phyloP scores from a whole-genome alignment of 2,329 filamentous ascomycete genomes.

The Raffaelea deltoideospora region DNA sequence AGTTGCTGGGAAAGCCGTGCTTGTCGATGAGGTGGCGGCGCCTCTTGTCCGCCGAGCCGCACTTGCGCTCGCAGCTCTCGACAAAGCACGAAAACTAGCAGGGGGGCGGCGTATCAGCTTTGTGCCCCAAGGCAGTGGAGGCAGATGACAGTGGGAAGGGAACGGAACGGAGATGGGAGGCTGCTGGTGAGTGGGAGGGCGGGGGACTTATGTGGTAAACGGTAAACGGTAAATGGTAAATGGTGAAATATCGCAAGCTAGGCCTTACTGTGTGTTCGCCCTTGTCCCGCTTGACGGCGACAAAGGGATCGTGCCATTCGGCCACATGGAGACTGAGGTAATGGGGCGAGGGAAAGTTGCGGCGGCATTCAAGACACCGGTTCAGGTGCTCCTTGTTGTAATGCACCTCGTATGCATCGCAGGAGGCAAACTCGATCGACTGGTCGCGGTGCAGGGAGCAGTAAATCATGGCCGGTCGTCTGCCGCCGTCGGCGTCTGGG shows the following conservation, averaged over 20 bases:
- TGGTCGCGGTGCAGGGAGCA: constrained; percentile 64
- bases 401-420: constrained; percentile 74
- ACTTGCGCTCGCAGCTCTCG: constrained; percentile 73
- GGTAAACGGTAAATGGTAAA: background rate
- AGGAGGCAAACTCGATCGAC: constrained; percentile 56
- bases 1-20: constrained; percentile 78
- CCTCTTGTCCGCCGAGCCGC: constrained; percentile 69
- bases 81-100: constrained; percentile 90
- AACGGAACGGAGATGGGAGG: background rate
- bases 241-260: background rate
- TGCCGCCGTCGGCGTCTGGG: constrained; percentile 15
- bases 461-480: constrained; percentile 45
- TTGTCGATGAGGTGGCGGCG: constrained; percentile 86
- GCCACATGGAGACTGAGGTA: constrained; percentile 74
- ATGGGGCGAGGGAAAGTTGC: constrained; percentile 76
- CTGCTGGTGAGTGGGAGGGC: too few relatives aligned
- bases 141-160: background rate
- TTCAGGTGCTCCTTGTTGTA: constrained; percentile 71
- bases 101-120: too few relatives aligned
- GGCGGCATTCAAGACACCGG: constrained; percentile 69
- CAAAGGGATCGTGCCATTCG: constrained; percentile 78
- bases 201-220: too few relatives aligned
- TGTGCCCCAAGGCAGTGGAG: too few relatives aligned
- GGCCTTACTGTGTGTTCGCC: constrained; percentile 69
- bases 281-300: constrained; percentile 53